Percentiles rank a stretch among this genome's conserved stretches.
These are phyloP conservation scores for Fraxinus albicans DNA, from an alignment of 305 asterid species.

Conservation along the genomic window DNA sequence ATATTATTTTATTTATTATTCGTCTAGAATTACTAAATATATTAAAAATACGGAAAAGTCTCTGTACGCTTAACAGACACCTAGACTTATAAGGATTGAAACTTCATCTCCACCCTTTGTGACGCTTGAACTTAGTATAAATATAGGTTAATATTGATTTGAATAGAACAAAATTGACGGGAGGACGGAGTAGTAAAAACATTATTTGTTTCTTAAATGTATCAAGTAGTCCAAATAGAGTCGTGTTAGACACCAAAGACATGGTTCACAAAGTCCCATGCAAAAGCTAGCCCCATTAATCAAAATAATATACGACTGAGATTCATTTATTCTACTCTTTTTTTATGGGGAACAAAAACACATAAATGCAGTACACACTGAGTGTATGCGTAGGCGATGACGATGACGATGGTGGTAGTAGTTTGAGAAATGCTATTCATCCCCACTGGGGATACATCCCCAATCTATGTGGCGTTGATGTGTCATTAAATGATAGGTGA, in stretches of 20 bases:
- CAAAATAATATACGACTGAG: conserved; percentile 27
- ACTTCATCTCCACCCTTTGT: too few relatives aligned
- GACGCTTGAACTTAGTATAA: too few relatives aligned
- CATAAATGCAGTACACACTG: conserved; percentile 29
- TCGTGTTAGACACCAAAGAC: conserved; percentile 31
- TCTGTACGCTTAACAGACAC: too few relatives aligned
- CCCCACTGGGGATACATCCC: too few relatives aligned
- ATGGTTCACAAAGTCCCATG: conserved; percentile 46
- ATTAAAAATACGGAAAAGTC: too few relatives aligned
- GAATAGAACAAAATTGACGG: not conserved
- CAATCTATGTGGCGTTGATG: too few relatives aligned
- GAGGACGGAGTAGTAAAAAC: not conserved
- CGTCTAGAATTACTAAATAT: too few relatives aligned
- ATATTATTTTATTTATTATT: too few relatives aligned
- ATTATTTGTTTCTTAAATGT: not conserved
- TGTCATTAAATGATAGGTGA: too few relatives aligned
- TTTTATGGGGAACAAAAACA: conserved; percentile 32
- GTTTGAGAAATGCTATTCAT: too few relatives aligned
- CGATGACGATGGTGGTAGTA: not conserved
- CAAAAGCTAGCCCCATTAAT: conserved; percentile 12
- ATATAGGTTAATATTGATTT: not conserved
- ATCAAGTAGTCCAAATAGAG: conserved; percentile 32
- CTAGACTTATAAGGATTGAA: too few relatives aligned
- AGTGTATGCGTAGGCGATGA: too few relatives aligned
- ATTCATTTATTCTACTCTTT: conserved; percentile 30